Evolutionary conservation across 768 basidiomycete genomes (phyloP).

Genomic region (Asterophora lycoperdoides): DNA sequence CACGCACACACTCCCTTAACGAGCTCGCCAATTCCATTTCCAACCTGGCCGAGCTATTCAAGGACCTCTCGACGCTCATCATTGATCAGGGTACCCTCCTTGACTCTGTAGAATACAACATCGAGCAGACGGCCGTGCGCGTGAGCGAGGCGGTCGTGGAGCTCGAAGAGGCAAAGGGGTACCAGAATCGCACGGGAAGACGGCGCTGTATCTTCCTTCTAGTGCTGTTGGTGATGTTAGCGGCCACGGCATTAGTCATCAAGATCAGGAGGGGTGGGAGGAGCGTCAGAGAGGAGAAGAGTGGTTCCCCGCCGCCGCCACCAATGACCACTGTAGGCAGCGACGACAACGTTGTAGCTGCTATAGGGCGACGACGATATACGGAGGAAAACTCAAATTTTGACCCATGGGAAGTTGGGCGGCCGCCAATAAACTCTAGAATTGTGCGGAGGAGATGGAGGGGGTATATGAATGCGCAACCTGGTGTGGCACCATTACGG

Average conservation of each 20-base stretch:
- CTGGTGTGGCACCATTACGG: background rate
- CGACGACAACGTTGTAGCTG: background rate
- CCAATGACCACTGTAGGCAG: background rate
- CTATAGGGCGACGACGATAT: background rate
- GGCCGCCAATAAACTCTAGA: conserved; percentile 10
- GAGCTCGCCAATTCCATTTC: conserved; percentile 92
- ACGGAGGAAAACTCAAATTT: background rate
- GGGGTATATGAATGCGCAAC: background rate
- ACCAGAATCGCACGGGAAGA: conserved; percentile 91
- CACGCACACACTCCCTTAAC: conserved; percentile 66
- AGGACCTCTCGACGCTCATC: conserved; percentile 87
- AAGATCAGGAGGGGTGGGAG: conserved; percentile 64
- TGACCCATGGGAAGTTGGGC: conserved; percentile 4
- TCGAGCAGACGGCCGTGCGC: conserved; percentile 84
- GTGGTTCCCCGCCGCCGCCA: conserved; percentile 20
- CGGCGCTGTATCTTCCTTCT: conserved; percentile 92
- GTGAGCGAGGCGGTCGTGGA: conserved; percentile 83
- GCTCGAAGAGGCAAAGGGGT: conserved; percentile 74
- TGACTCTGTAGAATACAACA: conserved; percentile 96
- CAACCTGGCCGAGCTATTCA: conserved; percentile 91
- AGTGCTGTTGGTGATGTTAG: conserved; percentile 82
- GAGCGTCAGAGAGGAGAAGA: conserved; percentile 24
- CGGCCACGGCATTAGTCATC: conserved; percentile 86
- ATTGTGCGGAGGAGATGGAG: conserved; percentile 9
- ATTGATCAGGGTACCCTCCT: conserved; percentile 98